Evolutionary conservation across 2,329 filamentous ascomycete genomes (phyloP), one percentile per base, ranked within the genome.

Genomic region (Trichoderma afroharzianum): DNA sequence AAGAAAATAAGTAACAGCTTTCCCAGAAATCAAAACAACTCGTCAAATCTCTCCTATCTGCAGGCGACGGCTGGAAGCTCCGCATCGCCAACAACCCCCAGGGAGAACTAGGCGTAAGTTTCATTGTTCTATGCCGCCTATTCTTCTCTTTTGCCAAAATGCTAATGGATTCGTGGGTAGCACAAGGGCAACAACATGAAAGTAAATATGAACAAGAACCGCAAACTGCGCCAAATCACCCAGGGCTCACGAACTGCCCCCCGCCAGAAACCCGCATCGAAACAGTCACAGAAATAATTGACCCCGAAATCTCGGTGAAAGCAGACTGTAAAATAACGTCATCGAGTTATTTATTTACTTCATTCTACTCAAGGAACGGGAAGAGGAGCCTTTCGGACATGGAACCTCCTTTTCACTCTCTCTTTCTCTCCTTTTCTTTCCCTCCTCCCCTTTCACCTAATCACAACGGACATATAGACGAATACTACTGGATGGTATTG

Each of bases 1-100:
- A 43, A 43, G 2, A 12, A 50, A 21, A 8, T 3, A 3, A 6
- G n/a, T 50, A n/a, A 50, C 43, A 11, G 3, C 15, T n/a, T 2
- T 9, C 3, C 8, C 3, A 75, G 73, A 64, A 68, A 24, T 78
- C 75, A 3, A 79, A 79, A 71, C 77, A 78, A 68, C 73, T 78
- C 3, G 75, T 78, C 72, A 79, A 78, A 72, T 77, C 76, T 15
- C 73, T 79, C 9, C 64, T 79, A 14, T 73, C 70, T 8, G 72
- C 74, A 12, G 76, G 76, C 9, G 70, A 75, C 12, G 75, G 75
- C 3, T 79, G 77, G 77, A 70, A 68, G 9, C 70, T 74, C 55
- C 72, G 77, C 5, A 74, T 79, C 6, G 77, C 76, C 14, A 79
- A 78, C 69, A 75, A 75, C 39, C 77, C 77, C 3, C 43, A 64